These are phyloP conservation scores for Cyclotella choctawhatcheeana DNA, from an alignment of 108 stramenopile genomes.

Conservation along the genomic window DNA sequence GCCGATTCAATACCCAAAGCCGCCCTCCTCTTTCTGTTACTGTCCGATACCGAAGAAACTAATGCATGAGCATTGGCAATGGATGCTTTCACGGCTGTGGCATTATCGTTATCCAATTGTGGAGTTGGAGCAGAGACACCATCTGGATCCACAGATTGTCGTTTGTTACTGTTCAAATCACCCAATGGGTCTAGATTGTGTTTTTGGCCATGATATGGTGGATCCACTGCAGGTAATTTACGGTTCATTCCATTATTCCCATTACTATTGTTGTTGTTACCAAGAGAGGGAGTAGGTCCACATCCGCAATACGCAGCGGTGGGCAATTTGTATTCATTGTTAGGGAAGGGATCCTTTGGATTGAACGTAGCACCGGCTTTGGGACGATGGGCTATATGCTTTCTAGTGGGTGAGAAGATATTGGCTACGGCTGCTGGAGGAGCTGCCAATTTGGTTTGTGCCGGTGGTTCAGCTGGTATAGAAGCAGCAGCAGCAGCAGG, in stretches of 20 bases:
- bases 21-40: background rate
- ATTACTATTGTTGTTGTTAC: background rate
- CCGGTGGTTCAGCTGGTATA: background rate
- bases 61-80: background rate
- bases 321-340: constrained; percentile 23
- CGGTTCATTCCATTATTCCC: background rate
- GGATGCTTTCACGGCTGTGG: background rate
- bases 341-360: constrained; percentile 27
- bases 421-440: background rate
- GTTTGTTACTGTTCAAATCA: no score
- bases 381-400: constrained; percentile 1
- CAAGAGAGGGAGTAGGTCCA: constrained; percentile 32
- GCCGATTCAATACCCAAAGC: constrained; percentile 1
- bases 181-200: no score
- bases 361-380: constrained; percentile 20
- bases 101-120: background rate
- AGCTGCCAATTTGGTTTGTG: background rate
- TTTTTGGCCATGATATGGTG: background rate
- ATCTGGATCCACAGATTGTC: constrained; percentile 12
- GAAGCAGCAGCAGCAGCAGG: background rate
- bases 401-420: background rate
- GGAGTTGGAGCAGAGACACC: background rate
- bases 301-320: constrained; percentile 44
- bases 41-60: background rate
- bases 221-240: constrained; percentile 1